Evolutionary conservation across 805 yeast species (phyloP), one percentile per base, ranked within the genome.

Genomic region (Komagataella kurtzmanii): DNA sequence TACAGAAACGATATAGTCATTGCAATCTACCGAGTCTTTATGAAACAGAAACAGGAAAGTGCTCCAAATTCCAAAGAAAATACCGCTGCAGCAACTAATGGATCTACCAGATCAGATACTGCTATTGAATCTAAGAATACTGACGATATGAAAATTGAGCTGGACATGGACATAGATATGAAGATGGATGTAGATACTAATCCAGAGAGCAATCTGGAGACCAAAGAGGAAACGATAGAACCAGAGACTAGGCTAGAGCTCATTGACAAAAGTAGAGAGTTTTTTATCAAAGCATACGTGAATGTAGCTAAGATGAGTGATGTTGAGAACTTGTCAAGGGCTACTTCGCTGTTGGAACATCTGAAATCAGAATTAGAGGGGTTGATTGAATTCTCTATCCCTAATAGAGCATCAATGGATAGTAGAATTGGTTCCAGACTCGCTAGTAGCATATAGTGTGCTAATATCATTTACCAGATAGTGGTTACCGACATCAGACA

Each of bases 331-430:
- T 79, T 85, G 7, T 79, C 79, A 52, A 75, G 74, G 52, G 87
- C 88, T 1, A 78, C 82, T 3, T 77, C 77, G 53, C 81, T 82
- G 51, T 67, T 90, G 55, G 68, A 80, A 48, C 70, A 66, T 48
- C 66, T 88, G 45, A 87, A 86, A 63, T 78, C 71, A 17, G 87
- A 82, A 50, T 67, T 90, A 54, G 68, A 73, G 52, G 89, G 89
- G 12, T 69, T 88, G 49, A 73, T 90, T 7, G 79, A 79, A 48
- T 71, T 90, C 48, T 78, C 72, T 17, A 77, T 85, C 36, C 95
- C 96, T 4, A 93, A 87, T 60, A 73, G 96, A 55, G 79, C 79
- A 61, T 71, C 74, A 23, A 87, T 89, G 88, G 96, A 89, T 63
- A 79, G 90, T 1, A 75, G 96, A 57, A 73, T 85, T 14, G 40